Percentiles rank a stretch among this genome's conserved stretches.
These are phyloP conservation scores for Prunus padus DNA, from an alignment of 306 rosid genomes.

Conservation along the genomic window DNA sequence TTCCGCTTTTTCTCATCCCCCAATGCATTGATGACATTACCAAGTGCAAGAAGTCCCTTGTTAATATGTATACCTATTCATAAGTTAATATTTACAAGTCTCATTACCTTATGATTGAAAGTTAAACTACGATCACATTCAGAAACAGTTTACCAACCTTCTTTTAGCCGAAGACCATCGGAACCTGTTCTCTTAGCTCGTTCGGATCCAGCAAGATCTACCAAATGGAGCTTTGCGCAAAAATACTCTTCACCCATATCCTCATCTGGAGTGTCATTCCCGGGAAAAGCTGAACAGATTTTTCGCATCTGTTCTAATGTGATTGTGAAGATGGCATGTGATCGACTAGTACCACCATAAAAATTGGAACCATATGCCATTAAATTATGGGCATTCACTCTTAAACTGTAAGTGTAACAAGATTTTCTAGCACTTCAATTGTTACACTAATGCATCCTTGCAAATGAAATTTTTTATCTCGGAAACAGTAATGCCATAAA, in stretches of 20 bases:
- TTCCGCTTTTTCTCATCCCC: conserved; percentile 87
- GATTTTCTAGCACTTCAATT: conserved; percentile 18
- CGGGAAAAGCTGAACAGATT: conserved; percentile 49
- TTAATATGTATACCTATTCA: conserved; percentile 75
- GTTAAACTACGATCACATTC: conserved; percentile 1
- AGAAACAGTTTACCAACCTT: conserved; percentile 46
- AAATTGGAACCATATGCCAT: conserved; percentile 26
- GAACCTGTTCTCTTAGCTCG: conserved; percentile 88
- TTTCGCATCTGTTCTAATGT: conserved; percentile 81
- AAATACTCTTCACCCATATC: conserved; percentile 85
- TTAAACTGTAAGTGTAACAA: conserved; percentile 15
- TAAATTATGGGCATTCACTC: conserved; percentile 29
- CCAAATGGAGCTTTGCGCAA: conserved; percentile 83
- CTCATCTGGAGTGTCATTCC: conserved; percentile 59
- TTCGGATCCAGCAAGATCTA: conserved; percentile 91
- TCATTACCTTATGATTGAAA: conserved; percentile 9
- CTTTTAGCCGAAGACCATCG: conserved; percentile 70
- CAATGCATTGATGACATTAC: conserved; percentile 80
- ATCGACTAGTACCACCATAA: conserved; percentile 56
- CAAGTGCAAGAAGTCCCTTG: conserved; percentile 88
- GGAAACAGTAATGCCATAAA: neutral
- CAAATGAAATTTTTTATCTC: neutral
- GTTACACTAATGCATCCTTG: conserved; percentile 6
- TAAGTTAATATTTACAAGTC: conserved; percentile 16
- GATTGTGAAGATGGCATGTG: conserved; percentile 91